phyloP scores from a whole-genome alignment of 345 rosid genomes.

The Aurinia saxatilis region DNA sequence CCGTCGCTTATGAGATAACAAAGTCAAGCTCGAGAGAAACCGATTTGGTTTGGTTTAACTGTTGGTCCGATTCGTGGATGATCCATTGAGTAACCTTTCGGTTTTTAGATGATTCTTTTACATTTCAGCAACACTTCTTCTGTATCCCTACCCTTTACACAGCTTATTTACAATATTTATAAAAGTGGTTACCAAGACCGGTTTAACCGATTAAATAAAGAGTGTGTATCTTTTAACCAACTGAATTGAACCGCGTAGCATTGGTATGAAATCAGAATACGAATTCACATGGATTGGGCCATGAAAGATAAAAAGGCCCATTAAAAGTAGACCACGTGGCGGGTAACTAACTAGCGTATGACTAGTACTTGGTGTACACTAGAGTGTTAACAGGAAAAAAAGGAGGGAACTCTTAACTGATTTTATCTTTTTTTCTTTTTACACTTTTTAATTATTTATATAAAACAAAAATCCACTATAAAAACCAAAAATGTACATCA shows the following conservation, averaged over 20 bases:
- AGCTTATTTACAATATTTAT: background rate
- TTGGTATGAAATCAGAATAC: no score
- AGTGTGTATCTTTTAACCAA: background rate
- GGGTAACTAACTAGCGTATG: slow-evolving; percentile 22
- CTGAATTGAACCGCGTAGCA: background rate
- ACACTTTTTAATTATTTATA: background rate
- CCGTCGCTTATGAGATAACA: slow-evolving; percentile 84
- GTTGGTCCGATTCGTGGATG: slow-evolving; percentile 3
- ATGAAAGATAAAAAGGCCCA: background rate
- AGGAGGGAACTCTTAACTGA: slow-evolving; percentile 33
- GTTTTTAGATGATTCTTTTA: slow-evolving; percentile 9
- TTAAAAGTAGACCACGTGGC: background rate
- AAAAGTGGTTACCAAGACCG: background rate
- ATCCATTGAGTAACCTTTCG: slow-evolving; percentile 3
- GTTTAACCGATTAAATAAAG: background rate
- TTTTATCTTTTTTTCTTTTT: slow-evolving; percentile 2
- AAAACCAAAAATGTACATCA: background rate
- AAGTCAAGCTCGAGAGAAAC: slow-evolving; percentile 62
- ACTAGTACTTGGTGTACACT: slow-evolving; percentile 10
- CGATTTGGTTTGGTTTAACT: slow-evolving; percentile 12
- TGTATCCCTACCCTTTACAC: background rate
- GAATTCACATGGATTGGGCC: background rate
- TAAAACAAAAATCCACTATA: background rate
- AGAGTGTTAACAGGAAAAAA: slow-evolving; percentile 20
- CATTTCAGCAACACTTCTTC: background rate